Percentiles rank a stretch among this genome's conserved stretches.
Evolutionary conservation across 176 grass and related monocot species (phyloP).

Genomic region (Paspalum vaginatum): DNA sequence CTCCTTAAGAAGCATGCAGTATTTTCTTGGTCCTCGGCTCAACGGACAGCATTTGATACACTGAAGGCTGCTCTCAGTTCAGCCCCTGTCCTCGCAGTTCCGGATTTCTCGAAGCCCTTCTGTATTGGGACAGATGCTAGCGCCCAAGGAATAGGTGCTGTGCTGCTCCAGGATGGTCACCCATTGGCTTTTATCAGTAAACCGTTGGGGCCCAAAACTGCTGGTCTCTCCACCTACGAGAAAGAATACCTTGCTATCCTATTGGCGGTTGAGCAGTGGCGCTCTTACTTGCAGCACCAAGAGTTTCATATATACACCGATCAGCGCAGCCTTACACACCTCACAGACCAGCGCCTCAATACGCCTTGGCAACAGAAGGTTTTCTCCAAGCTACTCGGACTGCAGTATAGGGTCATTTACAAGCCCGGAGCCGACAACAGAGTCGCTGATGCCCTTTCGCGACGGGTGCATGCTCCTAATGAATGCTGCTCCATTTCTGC

Average conservation of each 20-base stretch:
- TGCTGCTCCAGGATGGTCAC: not conserved
- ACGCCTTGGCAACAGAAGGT: too few relatives aligned
- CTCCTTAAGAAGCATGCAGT: not conserved
- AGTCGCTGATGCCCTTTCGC: too few relatives aligned
- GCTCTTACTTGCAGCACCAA: not conserved
- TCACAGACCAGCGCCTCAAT: too few relatives aligned
- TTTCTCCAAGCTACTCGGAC: too few relatives aligned
- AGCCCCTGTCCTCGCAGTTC: not conserved
- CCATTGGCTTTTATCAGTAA: not conserved
- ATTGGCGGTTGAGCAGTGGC: not conserved
- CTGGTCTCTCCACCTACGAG: not conserved
- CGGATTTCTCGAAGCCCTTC: not conserved
- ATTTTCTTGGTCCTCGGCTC: not conserved
- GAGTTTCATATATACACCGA: not conserved
- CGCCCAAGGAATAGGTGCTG: not conserved
- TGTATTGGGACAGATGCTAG: not conserved
- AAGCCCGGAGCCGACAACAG: too few relatives aligned
- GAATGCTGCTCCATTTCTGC: not conserved
- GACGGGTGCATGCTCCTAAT: not conserved
- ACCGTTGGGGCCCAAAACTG: not conserved
- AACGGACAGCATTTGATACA: fast-evolving
- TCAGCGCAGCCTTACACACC: not conserved
- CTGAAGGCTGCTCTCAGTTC: not conserved
- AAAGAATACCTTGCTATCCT: not conserved
- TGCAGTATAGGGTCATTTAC: too few relatives aligned